Conservation (phyloP, 2,329 filamentous ascomycete species). For the Xylariaceae sp. region DNA sequence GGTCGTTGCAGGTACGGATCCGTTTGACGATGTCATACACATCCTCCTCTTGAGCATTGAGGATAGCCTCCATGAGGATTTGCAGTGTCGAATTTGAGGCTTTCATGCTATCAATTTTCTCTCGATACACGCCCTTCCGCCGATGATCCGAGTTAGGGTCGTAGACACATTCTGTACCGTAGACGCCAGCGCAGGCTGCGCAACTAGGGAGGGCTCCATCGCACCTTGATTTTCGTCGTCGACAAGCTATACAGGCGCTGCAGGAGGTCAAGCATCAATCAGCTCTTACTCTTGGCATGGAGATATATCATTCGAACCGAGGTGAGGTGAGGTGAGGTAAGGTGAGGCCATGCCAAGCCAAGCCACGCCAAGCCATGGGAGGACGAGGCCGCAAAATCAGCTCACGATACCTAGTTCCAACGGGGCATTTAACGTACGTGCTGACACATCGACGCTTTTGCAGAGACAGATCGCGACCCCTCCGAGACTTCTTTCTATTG, state of each 20-base stretch:
- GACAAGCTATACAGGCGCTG: constrained; percentile 69
- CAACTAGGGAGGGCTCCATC: constrained; percentile 89
- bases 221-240: constrained; percentile 79
- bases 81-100: constrained; percentile 83
- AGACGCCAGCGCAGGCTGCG: constrained; percentile 93
- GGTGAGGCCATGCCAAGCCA: neutral
- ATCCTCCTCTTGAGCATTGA: constrained; percentile 86
- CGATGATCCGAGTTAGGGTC: constrained; percentile 95
- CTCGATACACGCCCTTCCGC: constrained; percentile 93
- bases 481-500: constrained; percentile 48
- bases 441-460: constrained; percentile 75
- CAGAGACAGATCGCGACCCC: constrained; percentile 43
- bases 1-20: constrained; percentile 79
- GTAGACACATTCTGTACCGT: constrained; percentile 86
- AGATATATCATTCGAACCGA: neutral
- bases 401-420: constrained; percentile 2
- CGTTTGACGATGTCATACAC: constrained; percentile 75
- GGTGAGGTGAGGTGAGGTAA: neutral
- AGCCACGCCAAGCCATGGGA: neutral
- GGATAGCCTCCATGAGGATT: constrained; percentile 85
- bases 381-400: neutral
- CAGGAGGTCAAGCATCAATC: constrained; percentile 1
- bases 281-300: neutral
- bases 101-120: constrained; percentile 85
- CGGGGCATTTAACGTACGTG: constrained; percentile 41